phyloP scores from a whole-genome alignment of 352 stramenopile genomes.

The Phytophthora nicotianae region DNA sequence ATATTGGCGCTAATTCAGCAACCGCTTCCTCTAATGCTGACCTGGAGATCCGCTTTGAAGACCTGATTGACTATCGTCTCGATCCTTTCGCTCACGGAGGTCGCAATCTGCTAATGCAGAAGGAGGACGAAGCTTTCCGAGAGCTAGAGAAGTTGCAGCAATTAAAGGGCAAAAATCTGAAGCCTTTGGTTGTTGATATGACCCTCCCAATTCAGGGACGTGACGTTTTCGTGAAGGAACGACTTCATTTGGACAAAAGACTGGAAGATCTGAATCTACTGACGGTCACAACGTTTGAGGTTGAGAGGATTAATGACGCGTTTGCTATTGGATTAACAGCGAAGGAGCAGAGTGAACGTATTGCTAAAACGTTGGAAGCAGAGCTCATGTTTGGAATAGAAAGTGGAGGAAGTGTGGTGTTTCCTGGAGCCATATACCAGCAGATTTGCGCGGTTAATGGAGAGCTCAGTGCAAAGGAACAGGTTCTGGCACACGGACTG shows the following conservation, averaged over 20 bases:
- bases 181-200: slow-evolving; percentile 56
- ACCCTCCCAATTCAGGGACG: slow-evolving; percentile 56
- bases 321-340: slow-evolving; percentile 21
- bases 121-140: slow-evolving; percentile 78
- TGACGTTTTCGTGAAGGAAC: slow-evolving; percentile 38
- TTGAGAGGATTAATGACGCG: slow-evolving; percentile 21
- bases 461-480: slow-evolving; percentile 28
- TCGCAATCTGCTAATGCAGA: slow-evolving; percentile 61
- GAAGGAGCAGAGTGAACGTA: slow-evolving; percentile 47
- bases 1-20: slow-evolving; percentile 29
- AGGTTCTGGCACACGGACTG: slow-evolving; percentile 40
- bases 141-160: slow-evolving; percentile 55
- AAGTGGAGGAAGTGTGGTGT: slow-evolving; percentile 15
- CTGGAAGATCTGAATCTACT: slow-evolving; percentile 52
- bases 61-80: slow-evolving; percentile 58
- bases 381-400: slow-evolving; percentile 75
- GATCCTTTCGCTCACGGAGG: slow-evolving; percentile 41
- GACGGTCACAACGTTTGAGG: slow-evolving; percentile 60
- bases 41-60: slow-evolving; percentile 48
- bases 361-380: slow-evolving; percentile 60
- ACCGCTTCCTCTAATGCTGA: neutral
- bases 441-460: slow-evolving; percentile 42
- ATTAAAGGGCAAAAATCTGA: slow-evolving; percentile 2
- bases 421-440: slow-evolving; percentile 73
- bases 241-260: slow-evolving; percentile 41